Conservation (phyloP, 2,329 filamentous ascomycete species). For the Paracoccidioides lutzii region DNA sequence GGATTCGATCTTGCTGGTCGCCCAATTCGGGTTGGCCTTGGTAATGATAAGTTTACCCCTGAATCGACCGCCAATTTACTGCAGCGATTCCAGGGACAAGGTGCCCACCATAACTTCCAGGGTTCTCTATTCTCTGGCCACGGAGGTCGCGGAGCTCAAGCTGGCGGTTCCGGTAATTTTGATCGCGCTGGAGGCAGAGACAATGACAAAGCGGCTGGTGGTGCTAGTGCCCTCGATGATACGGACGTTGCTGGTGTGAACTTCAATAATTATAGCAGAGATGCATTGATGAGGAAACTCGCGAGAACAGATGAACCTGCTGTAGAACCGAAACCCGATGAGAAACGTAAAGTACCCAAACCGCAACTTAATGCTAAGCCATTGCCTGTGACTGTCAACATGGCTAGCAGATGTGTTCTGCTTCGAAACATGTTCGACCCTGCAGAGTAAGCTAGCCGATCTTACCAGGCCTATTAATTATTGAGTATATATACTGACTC, state of each 20-base stretch:
- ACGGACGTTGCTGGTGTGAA: slow-evolving; percentile 97
- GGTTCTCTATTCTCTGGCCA: slow-evolving; percentile 84
- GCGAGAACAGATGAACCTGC: slow-evolving; percentile 80
- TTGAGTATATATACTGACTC: slow-evolving; percentile 21
- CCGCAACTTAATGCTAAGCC: slow-evolving; percentile 69
- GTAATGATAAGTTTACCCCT: slow-evolving; percentile 99
- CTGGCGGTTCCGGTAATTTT: slow-evolving; percentile 60
- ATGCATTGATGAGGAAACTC: slow-evolving; percentile 97
- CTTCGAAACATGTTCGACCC: slow-evolving; percentile 94
- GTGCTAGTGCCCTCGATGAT: slow-evolving; percentile 90
- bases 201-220: slow-evolving; percentile 73
- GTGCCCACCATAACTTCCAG: slow-evolving; percentile 51
- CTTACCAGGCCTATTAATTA: background rate
- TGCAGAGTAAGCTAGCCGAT: slow-evolving; percentile 55
- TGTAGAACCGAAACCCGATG: slow-evolving; percentile 43
- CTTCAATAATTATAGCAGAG: slow-evolving; percentile 98
- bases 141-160: slow-evolving; percentile 73
- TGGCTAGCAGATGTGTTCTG: slow-evolving; percentile 85
- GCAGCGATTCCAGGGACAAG: slow-evolving; percentile 79
- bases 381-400: slow-evolving; percentile 73
- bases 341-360: slow-evolving; percentile 60
- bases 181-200: slow-evolving; percentile 83
- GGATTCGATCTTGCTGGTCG: slow-evolving; percentile 95
- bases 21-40: slow-evolving; percentile 94
- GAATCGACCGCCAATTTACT: slow-evolving; percentile 87